Evolutionary conservation across 148 eudicot genomes (phyloP), one percentile per base, ranked within the genome.

Genomic region (Camellia sinensis): DNA sequence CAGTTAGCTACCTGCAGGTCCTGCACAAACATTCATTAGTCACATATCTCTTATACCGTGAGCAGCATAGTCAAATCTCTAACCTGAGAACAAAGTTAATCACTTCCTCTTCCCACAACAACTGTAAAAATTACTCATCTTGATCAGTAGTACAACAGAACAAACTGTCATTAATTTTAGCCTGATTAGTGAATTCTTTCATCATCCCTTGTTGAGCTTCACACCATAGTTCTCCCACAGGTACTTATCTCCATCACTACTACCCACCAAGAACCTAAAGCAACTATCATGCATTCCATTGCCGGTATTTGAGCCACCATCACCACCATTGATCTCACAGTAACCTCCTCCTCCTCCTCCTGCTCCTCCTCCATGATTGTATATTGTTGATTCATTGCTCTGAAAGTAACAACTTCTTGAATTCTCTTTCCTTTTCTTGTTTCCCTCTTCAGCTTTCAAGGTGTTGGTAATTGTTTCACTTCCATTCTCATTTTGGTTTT

Each of bases 201-300:
- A 29, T 29, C 37, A 29, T 29, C 84, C 87, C 80, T 86, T 86
- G 78, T 83, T 86, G 67, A 85, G 76, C 84, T 85, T 92, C 82
- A 87, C 59, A 1, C 87, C 88, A 85, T 86, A 86, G 73, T 83
- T 87, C 57, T 90, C 89, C 97, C 93, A 90, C 59, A 87, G 72
- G 57, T 29, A 29, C 37, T 78, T 87, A 21, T 59, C 73, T 18
- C 75, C 57, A 48, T 48, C 52, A 41, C 43, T 61, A 17, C 19
- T 93, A 18, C 91, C 92, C 71, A 89, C 80, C 67, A 89, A 84
- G 83, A 90, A 88, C 87, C 94, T 87, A 45, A 90, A 87, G 81
- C 88, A 90, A 45, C 84, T 84, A 57, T 90, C 94, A 75, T 80
- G 77, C 71, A 92, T 80, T 19, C 72, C 67, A 77, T 76, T 83